Evolutionary conservation across 2,329 filamentous ascomycete genomes (phyloP), one percentile per base, ranked within the genome.

Genomic region (Biscogniauxia sp.): DNA sequence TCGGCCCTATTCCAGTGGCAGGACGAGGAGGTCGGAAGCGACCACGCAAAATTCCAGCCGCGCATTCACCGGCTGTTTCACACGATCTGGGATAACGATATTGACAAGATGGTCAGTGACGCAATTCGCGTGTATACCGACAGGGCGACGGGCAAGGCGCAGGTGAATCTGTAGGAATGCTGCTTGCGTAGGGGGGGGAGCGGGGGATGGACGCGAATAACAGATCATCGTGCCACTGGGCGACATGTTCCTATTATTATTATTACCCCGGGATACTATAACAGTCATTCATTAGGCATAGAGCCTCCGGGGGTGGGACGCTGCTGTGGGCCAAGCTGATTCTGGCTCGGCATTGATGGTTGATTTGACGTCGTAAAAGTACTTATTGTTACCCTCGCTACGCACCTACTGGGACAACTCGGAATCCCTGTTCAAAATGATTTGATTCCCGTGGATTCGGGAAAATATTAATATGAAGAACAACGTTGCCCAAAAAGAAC

Each of bases 1-100:
- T 66, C 65, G 23, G 71, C 69, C 7, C 57, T 74, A 23, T 74
- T 75, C 59, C 70, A 75, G 15, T 69, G 69, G 69, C 60, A 64
- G 49, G 53, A 69, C 23, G 26, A 61, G 53, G 54, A 57, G 17
- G 68, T 69, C 2, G 66, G 64, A 1, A 62, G 37, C 9, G 65
- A 73, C 54, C 57, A 55, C 4, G 64, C 62, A 7, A 69, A 64
- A 28, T 71, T 72, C 26, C 53, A 65, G 23, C 37, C 60, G 13
- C 60, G 63, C 49, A 64, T 72, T 11, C 62, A 51, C 7, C 45
- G 56, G 52, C 61, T 64, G 0, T 74, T 68, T 53, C 64, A 72
- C 49, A 62, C 56, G 23, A 74, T 74, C 26, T 74, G 72, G 72
- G 62, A 73, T 23, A 67, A 72, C 17, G 69, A 73, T 41, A 60